Conservation (phyloP, 2,329 filamentous ascomycete species). For the Blumeria hordei region DNA sequence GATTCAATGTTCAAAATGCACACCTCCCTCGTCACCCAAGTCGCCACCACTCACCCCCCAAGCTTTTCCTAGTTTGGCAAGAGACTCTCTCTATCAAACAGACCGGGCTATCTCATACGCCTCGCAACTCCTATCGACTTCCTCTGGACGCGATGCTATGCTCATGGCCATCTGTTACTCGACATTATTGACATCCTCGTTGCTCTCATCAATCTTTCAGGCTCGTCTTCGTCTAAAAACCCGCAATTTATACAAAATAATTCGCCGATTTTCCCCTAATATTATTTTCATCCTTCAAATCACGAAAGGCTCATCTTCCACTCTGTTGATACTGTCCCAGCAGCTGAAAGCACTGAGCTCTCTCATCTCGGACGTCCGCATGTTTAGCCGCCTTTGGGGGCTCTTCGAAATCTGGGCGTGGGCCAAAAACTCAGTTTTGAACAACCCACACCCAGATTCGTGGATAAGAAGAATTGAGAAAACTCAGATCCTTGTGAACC, state of each 20-base stretch:
- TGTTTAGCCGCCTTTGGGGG: slow-evolving; percentile 11
- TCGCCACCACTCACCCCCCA: too few relatives aligned
- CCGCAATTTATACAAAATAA: slow-evolving; percentile 26
- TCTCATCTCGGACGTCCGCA: slow-evolving; percentile 45
- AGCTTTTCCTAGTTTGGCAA: too few relatives aligned
- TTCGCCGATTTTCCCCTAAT: slow-evolving; percentile 25
- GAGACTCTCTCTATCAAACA: slow-evolving; percentile 12
- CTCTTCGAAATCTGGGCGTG: slow-evolving; percentile 2
- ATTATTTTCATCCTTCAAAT: slow-evolving; percentile 20
- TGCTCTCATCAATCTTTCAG: slow-evolving; percentile 28
- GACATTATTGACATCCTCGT: slow-evolving; percentile 27
- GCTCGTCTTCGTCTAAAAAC: slow-evolving; percentile 30
- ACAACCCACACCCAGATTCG: slow-evolving; percentile 17
- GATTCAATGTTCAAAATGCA: too few relatives aligned
- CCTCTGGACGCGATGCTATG: slow-evolving; percentile 42
- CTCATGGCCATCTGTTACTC: slow-evolving; percentile 47
- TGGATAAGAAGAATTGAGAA: slow-evolving; percentile 30
- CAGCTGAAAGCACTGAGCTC: slow-evolving; percentile 33
- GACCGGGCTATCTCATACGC: slow-evolving; percentile 23
- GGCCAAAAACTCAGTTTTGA: slow-evolving; percentile 1
- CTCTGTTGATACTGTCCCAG: slow-evolving; percentile 21
- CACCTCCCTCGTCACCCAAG: too few relatives aligned
- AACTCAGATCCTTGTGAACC: slow-evolving; percentile 41
- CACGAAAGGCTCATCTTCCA: slow-evolving; percentile 7
- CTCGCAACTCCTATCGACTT: slow-evolving; percentile 39